Conservation (phyloP, 352 stramenopile genomes). For the Phytophthora cajani region DNA sequence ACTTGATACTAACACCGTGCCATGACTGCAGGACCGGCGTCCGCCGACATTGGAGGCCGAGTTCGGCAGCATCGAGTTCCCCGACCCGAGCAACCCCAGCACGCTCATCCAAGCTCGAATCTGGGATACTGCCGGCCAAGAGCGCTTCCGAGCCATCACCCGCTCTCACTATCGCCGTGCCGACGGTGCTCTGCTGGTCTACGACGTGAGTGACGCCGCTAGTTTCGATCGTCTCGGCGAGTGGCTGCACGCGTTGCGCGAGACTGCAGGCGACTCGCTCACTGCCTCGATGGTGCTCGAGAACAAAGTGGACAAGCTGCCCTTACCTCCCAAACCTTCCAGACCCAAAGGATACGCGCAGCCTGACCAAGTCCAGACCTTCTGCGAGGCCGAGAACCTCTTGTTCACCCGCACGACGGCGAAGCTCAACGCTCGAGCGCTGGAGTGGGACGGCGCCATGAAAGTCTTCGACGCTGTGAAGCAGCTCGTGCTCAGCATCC, state of each 20-base stretch:
- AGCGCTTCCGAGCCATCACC: slow-evolving; percentile 91
- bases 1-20: neutral
- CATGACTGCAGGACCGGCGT: slow-evolving; percentile 52
- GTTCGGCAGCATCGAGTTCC: slow-evolving; percentile 75
- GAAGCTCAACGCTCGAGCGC: slow-evolving; percentile 64
- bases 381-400: slow-evolving; percentile 63
- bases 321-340: slow-evolving; percentile 2
- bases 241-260: slow-evolving; percentile 89
- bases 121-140: slow-evolving; percentile 91
- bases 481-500: slow-evolving; percentile 66
- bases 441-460: slow-evolving; percentile 63
- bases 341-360: slow-evolving; percentile 53
- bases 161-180: slow-evolving; percentile 87
- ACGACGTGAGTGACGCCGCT: slow-evolving; percentile 89
- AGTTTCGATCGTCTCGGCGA: slow-evolving; percentile 88
- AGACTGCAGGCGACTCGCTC: slow-evolving; percentile 88
- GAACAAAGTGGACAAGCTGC: slow-evolving; percentile 91
- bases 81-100: slow-evolving; percentile 55
- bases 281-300: slow-evolving; percentile 88
- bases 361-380: slow-evolving; percentile 46
- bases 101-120: slow-evolving; percentile 80
- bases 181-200: slow-evolving; percentile 90
- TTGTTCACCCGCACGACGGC: slow-evolving; percentile 70
- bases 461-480: slow-evolving; percentile 60
- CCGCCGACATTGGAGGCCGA: slow-evolving; percentile 75